Base-by-base conservation (phyloP, 306 rosid species). In the Vicia villosa region DNA sequence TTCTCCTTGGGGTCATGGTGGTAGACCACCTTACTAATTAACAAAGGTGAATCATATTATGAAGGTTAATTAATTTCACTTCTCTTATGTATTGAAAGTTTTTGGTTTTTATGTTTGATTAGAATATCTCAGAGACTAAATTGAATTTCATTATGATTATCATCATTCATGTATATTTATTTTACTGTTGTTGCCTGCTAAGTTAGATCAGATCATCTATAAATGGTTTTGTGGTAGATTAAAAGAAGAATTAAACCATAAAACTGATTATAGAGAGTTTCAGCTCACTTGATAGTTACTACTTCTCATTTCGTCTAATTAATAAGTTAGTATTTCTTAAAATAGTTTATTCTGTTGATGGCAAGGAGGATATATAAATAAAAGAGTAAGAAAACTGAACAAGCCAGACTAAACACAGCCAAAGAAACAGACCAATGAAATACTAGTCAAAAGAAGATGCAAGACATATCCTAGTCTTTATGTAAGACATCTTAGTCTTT, bases 1-100 rank as follows among this genome's bases (percentile, higher is more conserved):
- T 64, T 73, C 86, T 66, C 47, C 84, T 22, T 91, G 96, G 97
- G 79, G 71, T 74, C 91, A 85, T 56, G 89, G 80, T 49, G 86
- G 82, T 12, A 72, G 96, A 73, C 67, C 96, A 60, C 82, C 85
- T 2, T 89, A 36, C 61, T 86, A 73, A 21, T 42, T 24, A 24
- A 55, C 61, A 24, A 55, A 55, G 19, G 19, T 55, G 34, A 55
- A 55, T 55, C 37, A 20, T 54, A 11, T 54, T 22, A 54, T 22
- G 5, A 54, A 54, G 37, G 0, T 54, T 54, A 5, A 22, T 54
- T 26, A 5, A 13, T 26, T 56, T 54, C 36, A 54, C 8, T 54
- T 22, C 3, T 7, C 3, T 20, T 20, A 51, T 56, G 62, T 56
- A 56, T 55, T 13, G 62, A 13, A 13, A 55, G 1, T 13, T 56